Percentiles rank a stretch among this genome's conserved stretches.
Conservation (phyloP, 352 stramenopile genomes). For the Phytopythium montanum region DNA sequence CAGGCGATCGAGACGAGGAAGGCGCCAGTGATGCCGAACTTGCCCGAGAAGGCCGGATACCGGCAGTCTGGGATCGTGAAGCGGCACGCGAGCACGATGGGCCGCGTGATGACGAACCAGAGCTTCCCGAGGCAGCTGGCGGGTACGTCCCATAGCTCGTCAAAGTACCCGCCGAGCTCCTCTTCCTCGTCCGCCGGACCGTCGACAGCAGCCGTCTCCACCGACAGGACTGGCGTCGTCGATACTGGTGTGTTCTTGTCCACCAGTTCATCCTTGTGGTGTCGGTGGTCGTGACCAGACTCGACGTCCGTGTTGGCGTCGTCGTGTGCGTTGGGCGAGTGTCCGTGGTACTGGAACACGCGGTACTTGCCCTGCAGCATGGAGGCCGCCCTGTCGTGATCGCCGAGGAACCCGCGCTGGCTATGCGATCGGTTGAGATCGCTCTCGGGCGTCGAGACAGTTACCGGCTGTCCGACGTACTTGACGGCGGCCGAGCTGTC, state of each 20-base stretch:
- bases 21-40: slow-evolving; percentile 39
- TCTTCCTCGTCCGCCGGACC: slow-evolving; percentile 18
- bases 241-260: not conserved
- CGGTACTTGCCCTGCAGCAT: slow-evolving; percentile 68
- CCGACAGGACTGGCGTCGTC: slow-evolving; percentile 1
- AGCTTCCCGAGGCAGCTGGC: slow-evolving; percentile 37
- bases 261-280: slow-evolving; percentile 7
- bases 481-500: not conserved
- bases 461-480: not conserved
- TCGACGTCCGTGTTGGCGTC: slow-evolving; percentile 10
- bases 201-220: not conserved
- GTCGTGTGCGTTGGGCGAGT: slow-evolving; percentile 17
- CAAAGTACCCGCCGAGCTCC: slow-evolving; percentile 50
- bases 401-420: slow-evolving; percentile 28
- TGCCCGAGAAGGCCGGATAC: slow-evolving; percentile 50
- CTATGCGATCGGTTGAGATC: slow-evolving; percentile 1
- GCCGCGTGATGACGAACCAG: slow-evolving; percentile 59
- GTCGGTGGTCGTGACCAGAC: slow-evolving; percentile 3
- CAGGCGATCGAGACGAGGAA: slow-evolving; percentile 69
- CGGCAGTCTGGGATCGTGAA: slow-evolving; percentile 73
- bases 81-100: slow-evolving; percentile 61
- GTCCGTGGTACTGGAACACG: slow-evolving; percentile 60
- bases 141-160: slow-evolving; percentile 46
- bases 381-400: slow-evolving; percentile 45
- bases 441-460: not conserved